Evolutionary conservation across 1,284 basidiomycete species (phyloP).

Genomic region (Sanguinoderma infundibulare): DNA sequence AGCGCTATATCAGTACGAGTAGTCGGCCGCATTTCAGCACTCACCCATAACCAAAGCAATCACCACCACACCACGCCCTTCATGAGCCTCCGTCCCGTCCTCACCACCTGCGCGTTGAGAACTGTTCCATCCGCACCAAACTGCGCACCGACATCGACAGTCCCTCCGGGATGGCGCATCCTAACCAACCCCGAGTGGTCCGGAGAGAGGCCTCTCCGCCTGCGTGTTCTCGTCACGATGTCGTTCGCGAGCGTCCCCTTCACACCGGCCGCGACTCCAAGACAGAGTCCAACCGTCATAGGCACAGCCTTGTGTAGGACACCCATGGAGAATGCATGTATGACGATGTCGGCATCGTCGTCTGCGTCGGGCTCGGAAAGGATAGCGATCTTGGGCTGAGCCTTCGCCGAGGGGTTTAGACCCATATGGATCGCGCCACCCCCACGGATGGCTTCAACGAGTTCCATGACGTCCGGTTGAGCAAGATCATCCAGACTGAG

Average conservation of each 20-base stretch:
- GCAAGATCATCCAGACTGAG: slow-evolving; percentile 28
- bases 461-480: slow-evolving; percentile 34
- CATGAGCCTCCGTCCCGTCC: slow-evolving; percentile 74
- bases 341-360: slow-evolving; percentile 50
- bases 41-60: slow-evolving; percentile 12
- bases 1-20: not conserved
- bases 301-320: slow-evolving; percentile 74
- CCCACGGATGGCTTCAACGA: slow-evolving; percentile 60
- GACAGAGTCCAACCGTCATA: slow-evolving; percentile 75
- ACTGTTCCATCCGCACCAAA: slow-evolving; percentile 49
- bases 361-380: slow-evolving; percentile 44
- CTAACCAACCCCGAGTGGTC: slow-evolving; percentile 29
- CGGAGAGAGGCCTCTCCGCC: slow-evolving; percentile 13
- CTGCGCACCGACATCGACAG: slow-evolving; percentile 67
- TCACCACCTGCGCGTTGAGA: slow-evolving; percentile 61
- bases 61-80: slow-evolving; percentile 71
- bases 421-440: slow-evolving; percentile 66
- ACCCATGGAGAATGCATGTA: slow-evolving; percentile 74
- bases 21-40: not conserved
- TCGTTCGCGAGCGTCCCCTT: slow-evolving; percentile 56
- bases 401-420: slow-evolving; percentile 60
- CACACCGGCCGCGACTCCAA: slow-evolving; percentile 66
- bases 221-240: slow-evolving; percentile 39
- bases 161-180: slow-evolving; percentile 67
- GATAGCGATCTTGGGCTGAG: slow-evolving; percentile 75